Conservation (phyloP, 495 filamentous ascomycete genomes). For the Penicillium crystallinum region DNA sequence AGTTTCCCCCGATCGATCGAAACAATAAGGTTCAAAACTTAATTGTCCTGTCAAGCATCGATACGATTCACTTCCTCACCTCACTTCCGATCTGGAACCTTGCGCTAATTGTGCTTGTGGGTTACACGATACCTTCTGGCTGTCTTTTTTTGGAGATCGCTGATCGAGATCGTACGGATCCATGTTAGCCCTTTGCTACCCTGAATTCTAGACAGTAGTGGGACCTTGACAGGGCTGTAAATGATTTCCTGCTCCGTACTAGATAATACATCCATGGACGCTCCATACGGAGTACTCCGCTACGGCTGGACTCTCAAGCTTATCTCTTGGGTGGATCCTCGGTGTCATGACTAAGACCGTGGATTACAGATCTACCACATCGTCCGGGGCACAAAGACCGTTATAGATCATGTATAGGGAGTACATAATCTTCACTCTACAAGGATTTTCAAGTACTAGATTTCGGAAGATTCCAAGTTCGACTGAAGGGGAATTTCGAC, state of each 20-base stretch:
- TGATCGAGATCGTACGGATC: background rate
- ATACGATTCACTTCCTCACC: background rate
- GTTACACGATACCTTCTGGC: background rate
- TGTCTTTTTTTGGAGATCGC: background rate
- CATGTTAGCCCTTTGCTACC: background rate
- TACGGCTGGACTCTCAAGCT: background rate
- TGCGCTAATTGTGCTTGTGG: background rate
- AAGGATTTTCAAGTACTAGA: too few species aligned
- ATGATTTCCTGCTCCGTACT: background rate
- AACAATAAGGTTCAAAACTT: constrained; percentile 11
- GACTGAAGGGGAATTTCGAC: too few species aligned
- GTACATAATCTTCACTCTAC: too few species aligned
- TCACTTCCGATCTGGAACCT: background rate
- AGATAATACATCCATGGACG: background rate
- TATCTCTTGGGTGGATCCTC: background rate
- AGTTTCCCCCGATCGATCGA: constrained; percentile 21
- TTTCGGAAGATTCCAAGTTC: too few species aligned
- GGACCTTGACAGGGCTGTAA: background rate
- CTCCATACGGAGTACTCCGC: too few species aligned
- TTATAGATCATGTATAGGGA: too few species aligned
- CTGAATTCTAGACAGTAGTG: background rate
- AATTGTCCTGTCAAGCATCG: constrained; percentile 5
- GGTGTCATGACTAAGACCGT: background rate
- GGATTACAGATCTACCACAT: background rate
- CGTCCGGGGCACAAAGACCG: background rate